phyloP scores from a whole-genome alignment of 2,329 filamentous ascomycete species.

The Iodosphaeria phyllophila region DNA sequence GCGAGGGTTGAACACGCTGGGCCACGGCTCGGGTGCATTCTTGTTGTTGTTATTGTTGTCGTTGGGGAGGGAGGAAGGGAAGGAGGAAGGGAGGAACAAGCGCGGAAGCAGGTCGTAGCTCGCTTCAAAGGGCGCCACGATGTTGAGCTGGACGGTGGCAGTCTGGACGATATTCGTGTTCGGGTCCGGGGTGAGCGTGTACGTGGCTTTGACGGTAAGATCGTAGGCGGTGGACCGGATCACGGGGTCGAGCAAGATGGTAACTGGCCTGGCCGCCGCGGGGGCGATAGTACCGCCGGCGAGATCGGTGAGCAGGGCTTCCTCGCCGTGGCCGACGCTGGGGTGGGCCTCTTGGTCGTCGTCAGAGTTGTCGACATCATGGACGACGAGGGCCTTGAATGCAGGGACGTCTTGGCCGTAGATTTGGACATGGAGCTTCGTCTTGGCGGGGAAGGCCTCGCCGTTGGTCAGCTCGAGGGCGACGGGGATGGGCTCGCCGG shows the following conservation, averaged over 20 bases:
- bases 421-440: slow-evolving; percentile 50
- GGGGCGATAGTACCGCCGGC: slow-evolving; percentile 27
- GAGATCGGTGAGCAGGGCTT: slow-evolving; percentile 22
- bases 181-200: slow-evolving; percentile 61
- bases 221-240: slow-evolving; percentile 38
- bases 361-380: too few relatives aligned
- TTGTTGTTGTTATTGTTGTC: too few relatives aligned
- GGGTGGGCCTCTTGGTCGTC: slow-evolving; percentile 16
- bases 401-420: slow-evolving; percentile 35
- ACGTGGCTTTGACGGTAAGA: slow-evolving; percentile 54
- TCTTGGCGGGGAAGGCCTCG: slow-evolving; percentile 56
- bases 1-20: slow-evolving; percentile 60
- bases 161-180: slow-evolving; percentile 67
- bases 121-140: slow-evolving; percentile 76
- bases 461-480: slow-evolving; percentile 57
- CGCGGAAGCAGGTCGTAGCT: slow-evolving; percentile 75
- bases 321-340: slow-evolving; percentile 15
- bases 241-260: slow-evolving; percentile 30
- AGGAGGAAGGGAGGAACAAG: too few relatives aligned
- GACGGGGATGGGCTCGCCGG: slow-evolving; percentile 57
- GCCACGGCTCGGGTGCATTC: slow-evolving; percentile 66
- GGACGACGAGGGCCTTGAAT: slow-evolving; percentile 21
- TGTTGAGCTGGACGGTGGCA: slow-evolving; percentile 45
- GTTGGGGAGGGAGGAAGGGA: too few relatives aligned
- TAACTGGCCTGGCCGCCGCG: slow-evolving; percentile 21